Conservation (phyloP, 176 grass and related monocot genomes). For the Bonia amplexicaulis region DNA sequence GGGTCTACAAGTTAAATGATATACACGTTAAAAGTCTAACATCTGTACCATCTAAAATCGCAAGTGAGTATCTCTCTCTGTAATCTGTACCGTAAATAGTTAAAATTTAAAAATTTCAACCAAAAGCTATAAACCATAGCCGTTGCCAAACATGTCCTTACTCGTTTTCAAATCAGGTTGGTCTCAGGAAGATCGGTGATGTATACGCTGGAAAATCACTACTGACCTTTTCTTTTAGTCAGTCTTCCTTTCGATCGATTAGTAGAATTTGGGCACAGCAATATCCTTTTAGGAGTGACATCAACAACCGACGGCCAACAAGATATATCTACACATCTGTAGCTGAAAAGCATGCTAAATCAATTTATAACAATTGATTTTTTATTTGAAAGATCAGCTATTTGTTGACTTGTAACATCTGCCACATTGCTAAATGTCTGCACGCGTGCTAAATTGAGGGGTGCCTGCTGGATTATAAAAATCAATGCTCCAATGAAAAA, state of each 20-base stretch:
- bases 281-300: not conserved
- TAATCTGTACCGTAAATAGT: too few relatives aligned
- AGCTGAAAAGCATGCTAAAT: not conserved
- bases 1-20: too few relatives aligned
- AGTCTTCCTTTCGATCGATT: not conserved
- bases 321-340: not conserved
- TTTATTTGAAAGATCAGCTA: not conserved
- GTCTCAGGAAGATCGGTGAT: not conserved
- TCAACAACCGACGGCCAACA: slow-evolving; percentile 1
- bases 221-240: not conserved
- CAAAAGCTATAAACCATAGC: too few relatives aligned
- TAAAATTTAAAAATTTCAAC: too few relatives aligned
- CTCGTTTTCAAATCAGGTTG: not conserved
- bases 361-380: not conserved
- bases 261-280: not conserved
- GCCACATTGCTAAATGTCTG: not conserved
- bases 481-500: not conserved
- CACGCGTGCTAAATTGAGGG: not conserved
- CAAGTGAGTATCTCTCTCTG: too few relatives aligned
- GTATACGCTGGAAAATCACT: slow-evolving; percentile 22
- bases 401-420: not conserved
- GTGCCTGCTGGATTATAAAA: not conserved
- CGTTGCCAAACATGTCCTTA: too few relatives aligned
- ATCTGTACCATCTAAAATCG: too few relatives aligned
- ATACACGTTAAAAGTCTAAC: too few relatives aligned